phyloP scores from a whole-genome alignment of 2,329 filamentous ascomycete genomes.

The Cercospora citrullina region DNA sequence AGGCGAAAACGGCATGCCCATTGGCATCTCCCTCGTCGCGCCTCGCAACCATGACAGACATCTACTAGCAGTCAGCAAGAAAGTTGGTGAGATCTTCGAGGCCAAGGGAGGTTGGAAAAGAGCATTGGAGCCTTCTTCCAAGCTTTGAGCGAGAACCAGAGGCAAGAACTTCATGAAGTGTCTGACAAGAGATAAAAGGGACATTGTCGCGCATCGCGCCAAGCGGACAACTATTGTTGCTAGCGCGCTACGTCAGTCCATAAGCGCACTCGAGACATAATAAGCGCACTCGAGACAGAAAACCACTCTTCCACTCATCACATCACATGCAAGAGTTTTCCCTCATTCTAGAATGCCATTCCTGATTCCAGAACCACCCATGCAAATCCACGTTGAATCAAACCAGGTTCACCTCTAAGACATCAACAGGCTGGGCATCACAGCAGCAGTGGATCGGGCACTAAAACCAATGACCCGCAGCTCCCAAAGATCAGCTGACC shows the following conservation, averaged over 20 bases:
- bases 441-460: background rate
- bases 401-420: background rate
- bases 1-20: slow-evolving; percentile 58
- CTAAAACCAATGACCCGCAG: slow-evolving; percentile 45
- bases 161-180: too few species aligned
- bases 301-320: too few species aligned
- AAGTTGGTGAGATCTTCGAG: slow-evolving; percentile 42
- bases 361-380: background rate
- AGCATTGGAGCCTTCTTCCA: background rate
- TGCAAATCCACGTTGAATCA: background rate
- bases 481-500: background rate
- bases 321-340: too few species aligned
- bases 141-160: background rate
- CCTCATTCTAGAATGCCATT: background rate
- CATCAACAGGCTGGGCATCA: background rate
- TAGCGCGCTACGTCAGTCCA: background rate
- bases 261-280: background rate
- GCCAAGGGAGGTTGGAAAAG: background rate
- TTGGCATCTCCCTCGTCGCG: slow-evolving; percentile 58
- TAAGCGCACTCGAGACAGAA: too few species aligned
- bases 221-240: background rate
- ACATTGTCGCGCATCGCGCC: too few species aligned
- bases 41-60: slow-evolving; percentile 49
- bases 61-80: slow-evolving; percentile 45
- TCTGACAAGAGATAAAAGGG: background rate